Conservation (phyloP, 148 eudicot species). For the Hydrangea macrophylla region DNA sequence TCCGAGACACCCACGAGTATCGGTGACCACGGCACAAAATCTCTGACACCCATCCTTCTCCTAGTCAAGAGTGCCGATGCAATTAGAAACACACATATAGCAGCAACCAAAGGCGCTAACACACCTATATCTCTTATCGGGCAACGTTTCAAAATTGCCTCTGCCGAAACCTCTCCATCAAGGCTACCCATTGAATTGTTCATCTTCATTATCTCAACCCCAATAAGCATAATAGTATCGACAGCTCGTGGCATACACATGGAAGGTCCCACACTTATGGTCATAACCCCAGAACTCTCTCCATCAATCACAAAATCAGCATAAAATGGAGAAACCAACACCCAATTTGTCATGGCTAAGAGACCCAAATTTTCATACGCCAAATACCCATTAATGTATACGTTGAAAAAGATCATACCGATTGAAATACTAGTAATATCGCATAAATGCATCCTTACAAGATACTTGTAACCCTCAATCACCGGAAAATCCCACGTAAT, state of each 20-base stretch:
- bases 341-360: constrained; percentile 23
- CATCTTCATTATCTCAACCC: constrained; percentile 70
- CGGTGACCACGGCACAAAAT: constrained; percentile 52
- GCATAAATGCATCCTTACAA: constrained; percentile 82
- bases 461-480: constrained; percentile 49
- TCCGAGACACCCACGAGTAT: constrained; percentile 58
- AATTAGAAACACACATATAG: constrained; percentile 50
- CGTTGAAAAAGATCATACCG: constrained; percentile 64
- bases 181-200: constrained; percentile 70
- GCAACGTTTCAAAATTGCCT: constrained; percentile 33
- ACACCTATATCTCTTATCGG: constrained; percentile 28
- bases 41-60: constrained; percentile 34
- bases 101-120: constrained; percentile 47
- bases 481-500: constrained; percentile 70
- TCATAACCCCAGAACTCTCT: constrained; percentile 34
- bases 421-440: constrained; percentile 71
- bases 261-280: constrained; percentile 62
- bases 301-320: constrained; percentile 70
- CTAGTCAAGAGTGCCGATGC: constrained; percentile 57
- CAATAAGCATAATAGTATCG: constrained; percentile 77
- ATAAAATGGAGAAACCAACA: constrained; percentile 75
- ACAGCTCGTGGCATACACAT: constrained; percentile 40
- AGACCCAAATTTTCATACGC: constrained; percentile 65
- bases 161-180: constrained; percentile 54
- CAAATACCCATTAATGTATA: constrained; percentile 63